Evolutionary conservation across 2,329 filamentous ascomycete species (phyloP).

Genomic region (Beauveria australis): DNA sequence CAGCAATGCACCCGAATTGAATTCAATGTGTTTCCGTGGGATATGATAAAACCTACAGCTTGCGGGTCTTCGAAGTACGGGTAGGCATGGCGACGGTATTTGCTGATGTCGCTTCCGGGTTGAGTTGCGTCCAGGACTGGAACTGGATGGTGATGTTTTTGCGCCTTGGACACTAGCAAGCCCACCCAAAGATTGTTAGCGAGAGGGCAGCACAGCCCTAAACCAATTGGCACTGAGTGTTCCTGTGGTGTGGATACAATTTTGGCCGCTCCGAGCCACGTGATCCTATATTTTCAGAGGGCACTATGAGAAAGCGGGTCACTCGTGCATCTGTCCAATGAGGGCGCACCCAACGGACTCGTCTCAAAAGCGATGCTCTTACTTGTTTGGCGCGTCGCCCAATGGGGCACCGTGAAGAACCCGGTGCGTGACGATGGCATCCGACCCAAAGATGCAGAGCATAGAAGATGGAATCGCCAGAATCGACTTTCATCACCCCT

Average conservation of each 20-base stretch:
- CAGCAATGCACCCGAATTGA: conserved; percentile 3
- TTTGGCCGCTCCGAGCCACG: conserved; percentile 18
- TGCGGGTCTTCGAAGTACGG: conserved; percentile 67
- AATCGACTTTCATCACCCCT: conserved; percentile 76
- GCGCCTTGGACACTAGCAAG: conserved; percentile 24
- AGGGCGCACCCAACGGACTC: not conserved
- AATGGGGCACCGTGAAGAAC: not conserved
- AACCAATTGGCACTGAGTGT: conserved; percentile 15
- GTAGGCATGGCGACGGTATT: conserved; percentile 59
- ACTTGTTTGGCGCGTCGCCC: not conserved
- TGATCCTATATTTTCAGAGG: conserved; percentile 18
- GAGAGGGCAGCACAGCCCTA: conserved; percentile 37
- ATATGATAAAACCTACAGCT: conserved; percentile 50
- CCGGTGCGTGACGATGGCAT: conserved; percentile 14
- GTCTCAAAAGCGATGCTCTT: not conserved
- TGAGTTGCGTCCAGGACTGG: conserved; percentile 24
- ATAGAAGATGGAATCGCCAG: conserved; percentile 20
- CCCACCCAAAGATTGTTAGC: conserved; percentile 27
- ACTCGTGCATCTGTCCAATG: not conserved
- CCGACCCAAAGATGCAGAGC: conserved; percentile 12
- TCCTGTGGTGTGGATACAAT: not conserved
- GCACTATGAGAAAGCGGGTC: not conserved
- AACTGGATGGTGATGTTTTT: conserved; percentile 32
- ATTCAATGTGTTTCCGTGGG: conserved; percentile 5
- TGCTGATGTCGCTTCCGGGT: conserved; percentile 36